phyloP scores from a whole-genome alignment of 78 protist genomes.

The Salpingoeca rosetta region DNA sequence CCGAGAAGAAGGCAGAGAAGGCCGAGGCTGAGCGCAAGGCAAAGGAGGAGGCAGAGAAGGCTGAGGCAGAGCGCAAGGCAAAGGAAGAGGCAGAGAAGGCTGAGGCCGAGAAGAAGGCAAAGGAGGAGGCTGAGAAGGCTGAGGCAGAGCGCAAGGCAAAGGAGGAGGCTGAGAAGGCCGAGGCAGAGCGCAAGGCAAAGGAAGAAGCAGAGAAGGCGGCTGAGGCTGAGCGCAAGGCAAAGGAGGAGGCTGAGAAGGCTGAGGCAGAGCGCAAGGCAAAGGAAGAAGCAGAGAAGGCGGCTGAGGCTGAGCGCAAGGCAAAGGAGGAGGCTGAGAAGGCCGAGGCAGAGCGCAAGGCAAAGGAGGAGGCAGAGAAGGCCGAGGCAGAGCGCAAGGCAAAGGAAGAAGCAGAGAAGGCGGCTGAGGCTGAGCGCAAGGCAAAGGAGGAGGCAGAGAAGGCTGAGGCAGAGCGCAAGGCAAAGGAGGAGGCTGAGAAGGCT shows the following conservation, averaged over 20 bases:
- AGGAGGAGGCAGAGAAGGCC: not conserved
- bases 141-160: not conserved
- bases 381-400: not conserved
- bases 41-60: not conserved
- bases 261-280: not conserved
- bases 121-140: not conserved
- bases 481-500: not conserved
- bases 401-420: not conserved
- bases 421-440: not conserved
- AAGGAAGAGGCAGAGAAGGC: not conserved
- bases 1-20: not conserved
- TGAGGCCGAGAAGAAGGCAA: not conserved
- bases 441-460: not conserved
- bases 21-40: not conserved
- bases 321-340: not conserved
- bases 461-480: not conserved
- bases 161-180: not conserved
- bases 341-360: not conserved
- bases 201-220: not conserved
- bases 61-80: not conserved
- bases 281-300: not conserved
- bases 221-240: not conserved
- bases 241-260: not conserved
- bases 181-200: not conserved
- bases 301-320: not conserved